A percentile compares a stretch with the other conserved stretches of the same genome.
These are phyloP conservation scores for Yamadazyma takamatsuzukensis DNA, from an alignment of 805 yeast species.

Conservation along the genomic window DNA sequence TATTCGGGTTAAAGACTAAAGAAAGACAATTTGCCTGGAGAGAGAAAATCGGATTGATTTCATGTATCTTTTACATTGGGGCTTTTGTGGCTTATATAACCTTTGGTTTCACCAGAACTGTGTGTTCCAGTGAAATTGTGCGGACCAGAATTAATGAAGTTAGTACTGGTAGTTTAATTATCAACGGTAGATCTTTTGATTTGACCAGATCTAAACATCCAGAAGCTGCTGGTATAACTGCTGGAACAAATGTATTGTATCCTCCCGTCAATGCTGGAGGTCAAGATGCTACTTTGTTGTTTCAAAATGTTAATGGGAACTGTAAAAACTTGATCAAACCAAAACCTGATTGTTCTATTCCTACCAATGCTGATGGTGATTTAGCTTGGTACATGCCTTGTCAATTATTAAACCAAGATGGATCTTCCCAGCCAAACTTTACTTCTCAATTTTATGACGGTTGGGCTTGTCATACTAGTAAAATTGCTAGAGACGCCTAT, in stretches of 20 bases:
- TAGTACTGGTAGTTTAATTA: constrained; percentile 56
- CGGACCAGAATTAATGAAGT: constrained; percentile 64
- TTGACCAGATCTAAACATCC: constrained; percentile 74
- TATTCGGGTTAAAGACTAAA: constrained; percentile 74
- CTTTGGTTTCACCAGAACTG: constrained; percentile 85
- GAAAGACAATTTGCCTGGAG: constrained; percentile 96
- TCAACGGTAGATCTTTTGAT: constrained; percentile 80
- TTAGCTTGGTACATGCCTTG: constrained; percentile 98
- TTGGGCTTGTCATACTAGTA: constrained; percentile 87
- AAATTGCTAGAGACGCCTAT: constrained; percentile 63
- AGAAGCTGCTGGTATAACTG: constrained; percentile 70
- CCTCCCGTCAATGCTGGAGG: constrained; percentile 91
- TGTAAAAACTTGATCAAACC: constrained; percentile 79
- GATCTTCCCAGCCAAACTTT: constrained; percentile 63
- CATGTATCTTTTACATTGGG: constrained; percentile 71
- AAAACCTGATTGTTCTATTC: constrained; percentile 65
- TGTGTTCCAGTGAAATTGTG: constrained; percentile 48
- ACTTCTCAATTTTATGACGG: constrained; percentile 69
- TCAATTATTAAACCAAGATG: constrained; percentile 63
- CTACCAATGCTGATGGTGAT: constrained; percentile 48
- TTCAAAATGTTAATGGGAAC: constrained; percentile 89
- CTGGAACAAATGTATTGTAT: constrained; percentile 69
- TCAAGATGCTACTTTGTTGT: constrained; percentile 74
- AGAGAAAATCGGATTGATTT: constrained; percentile 83
- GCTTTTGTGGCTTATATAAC: constrained; percentile 80